Base-by-base conservation (phyloP, 1,284 basidiomycete genomes). In the Malassezia globosa region DNA sequence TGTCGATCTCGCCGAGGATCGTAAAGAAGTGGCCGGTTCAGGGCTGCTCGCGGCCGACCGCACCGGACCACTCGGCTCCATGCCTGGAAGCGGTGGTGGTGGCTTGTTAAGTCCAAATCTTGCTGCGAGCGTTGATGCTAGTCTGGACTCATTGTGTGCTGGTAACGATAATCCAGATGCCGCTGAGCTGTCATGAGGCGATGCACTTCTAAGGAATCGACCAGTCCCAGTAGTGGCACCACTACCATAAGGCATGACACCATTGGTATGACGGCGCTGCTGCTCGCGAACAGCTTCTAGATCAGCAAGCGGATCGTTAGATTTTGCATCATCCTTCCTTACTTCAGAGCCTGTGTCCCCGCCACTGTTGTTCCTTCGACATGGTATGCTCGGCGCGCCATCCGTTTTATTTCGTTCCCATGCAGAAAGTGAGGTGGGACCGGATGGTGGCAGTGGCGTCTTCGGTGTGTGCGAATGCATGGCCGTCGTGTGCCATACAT, bases 21-120 rank as follows among this genome's bases (percentile, higher is more conserved):
- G n/a, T n/a, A n/a, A n/a, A n/a, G n/a, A n/a, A n/a, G n/a, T n/a
- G n/a, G n/a, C n/a, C n/a, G n/a, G n/a, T n/a, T n/a, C n/a, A n/a
- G n/a, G n/a, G n/a, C n/a, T n/a, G n/a, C n/a, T n/a, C n/a, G n/a
- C n/a, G 18, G 33, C 33, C 7, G 21, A 22, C 13, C 23, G 34
- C 4, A 33, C 25, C 14, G 24, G 19, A 14, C 16, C 16, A 2
- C 18, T 13, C 14, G 22, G 11, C 13, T 7, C 26, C 21, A 33
- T 35, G 33, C 58, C 58, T 7, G 60, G 60, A 35, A 60, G 41
- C 8, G 60, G 58, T 7, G 60, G 60, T 5, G 58, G 60, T 4
- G 58, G 59, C 34, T 53, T 42, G n/a, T 34, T 53, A 22, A 60
- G 45, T 10, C 58, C 58, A 38, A 61, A 61, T 10, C 59, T 48